Percentiles rank a stretch among this genome's conserved stretches.
These are phyloP conservation scores for Schizothecium vesticola DNA, from an alignment of 495 filamentous ascomycete genomes.

Conservation along the genomic window DNA sequence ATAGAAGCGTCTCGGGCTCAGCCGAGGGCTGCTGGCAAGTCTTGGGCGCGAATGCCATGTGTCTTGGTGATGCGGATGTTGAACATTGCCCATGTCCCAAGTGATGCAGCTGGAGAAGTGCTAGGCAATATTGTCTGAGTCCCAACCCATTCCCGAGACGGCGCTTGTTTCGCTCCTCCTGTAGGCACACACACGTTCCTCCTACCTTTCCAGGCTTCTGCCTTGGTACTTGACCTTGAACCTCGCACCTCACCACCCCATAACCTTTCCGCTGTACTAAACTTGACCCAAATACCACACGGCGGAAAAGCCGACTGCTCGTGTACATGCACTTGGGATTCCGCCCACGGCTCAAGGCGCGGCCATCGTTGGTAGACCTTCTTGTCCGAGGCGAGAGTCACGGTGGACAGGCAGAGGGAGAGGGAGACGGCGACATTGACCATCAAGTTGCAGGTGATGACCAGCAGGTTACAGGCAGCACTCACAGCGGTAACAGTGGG, in stretches of 20 bases:
- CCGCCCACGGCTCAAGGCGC: slow-evolving; percentile 59
- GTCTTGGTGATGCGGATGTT: background rate
- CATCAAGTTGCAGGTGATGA: background rate
- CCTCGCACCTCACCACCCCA: background rate
- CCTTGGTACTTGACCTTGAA: background rate
- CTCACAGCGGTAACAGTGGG: background rate
- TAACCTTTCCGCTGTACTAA: background rate
- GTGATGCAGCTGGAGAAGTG: background rate
- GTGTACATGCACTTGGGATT: slow-evolving; percentile 31
- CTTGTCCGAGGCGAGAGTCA: slow-evolving; percentile 43
- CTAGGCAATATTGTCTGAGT: background rate
- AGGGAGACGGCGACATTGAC: background rate
- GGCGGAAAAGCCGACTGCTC: background rate
- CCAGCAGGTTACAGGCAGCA: background rate
- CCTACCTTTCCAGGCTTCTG: background rate
- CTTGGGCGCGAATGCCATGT: background rate
- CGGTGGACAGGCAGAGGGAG: background rate
- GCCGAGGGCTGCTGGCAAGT: background rate
- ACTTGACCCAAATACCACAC: background rate
- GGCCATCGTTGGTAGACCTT: slow-evolving; percentile 69
- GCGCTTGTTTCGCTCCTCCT: background rate
- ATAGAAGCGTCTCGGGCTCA: background rate
- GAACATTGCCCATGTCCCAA: background rate
- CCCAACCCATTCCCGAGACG: background rate
- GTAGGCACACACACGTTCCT: background rate